These are phyloP conservation scores for Thelonectria rubi DNA, from an alignment of 2,329 filamentous ascomycete genomes.

Conservation along the genomic window DNA sequence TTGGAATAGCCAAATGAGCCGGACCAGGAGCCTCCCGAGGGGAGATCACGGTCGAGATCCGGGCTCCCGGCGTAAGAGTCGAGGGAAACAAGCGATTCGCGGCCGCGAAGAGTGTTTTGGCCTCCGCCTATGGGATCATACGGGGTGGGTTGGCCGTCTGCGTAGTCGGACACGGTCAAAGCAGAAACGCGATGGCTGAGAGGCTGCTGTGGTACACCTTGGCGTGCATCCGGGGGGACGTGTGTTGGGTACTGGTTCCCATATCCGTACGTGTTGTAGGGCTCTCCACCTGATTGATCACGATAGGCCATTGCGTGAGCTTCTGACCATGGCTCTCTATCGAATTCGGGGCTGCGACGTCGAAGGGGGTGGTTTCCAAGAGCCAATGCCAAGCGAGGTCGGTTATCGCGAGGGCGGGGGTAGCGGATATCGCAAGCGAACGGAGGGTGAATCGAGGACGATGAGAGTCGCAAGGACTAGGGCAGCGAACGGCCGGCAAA, in stretches of 20 bases:
- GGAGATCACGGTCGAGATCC: constrained; percentile 31
- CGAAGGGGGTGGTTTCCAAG: not conserved
- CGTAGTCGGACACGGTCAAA: constrained; percentile 48
- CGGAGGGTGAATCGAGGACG: not conserved
- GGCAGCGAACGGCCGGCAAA: not conserved
- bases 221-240: not conserved
- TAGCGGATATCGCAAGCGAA: constrained; percentile 4
- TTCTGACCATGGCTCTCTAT: constrained; percentile 32
- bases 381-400: constrained; percentile 5
- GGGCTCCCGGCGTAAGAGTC: constrained; percentile 44
- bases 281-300: constrained; percentile 45
- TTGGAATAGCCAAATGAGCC: constrained; percentile 43
- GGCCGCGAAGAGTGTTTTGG: constrained; percentile 43
- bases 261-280: constrained; percentile 37
- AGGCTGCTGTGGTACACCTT: constrained; percentile 15
- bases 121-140: constrained; percentile 38
- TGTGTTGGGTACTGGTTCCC: constrained; percentile 29
- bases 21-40: constrained; percentile 37
- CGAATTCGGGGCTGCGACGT: not conserved
- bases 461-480: not conserved
- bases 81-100: constrained; percentile 53
- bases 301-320: constrained; percentile 43
- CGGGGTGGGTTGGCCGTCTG: constrained; percentile 39
- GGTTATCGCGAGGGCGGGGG: constrained; percentile 7
- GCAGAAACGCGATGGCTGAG: constrained; percentile 48